These are phyloP conservation scores for Nidularia pulvinata DNA, from an alignment of 768 basidiomycete genomes.

Conservation along the genomic window DNA sequence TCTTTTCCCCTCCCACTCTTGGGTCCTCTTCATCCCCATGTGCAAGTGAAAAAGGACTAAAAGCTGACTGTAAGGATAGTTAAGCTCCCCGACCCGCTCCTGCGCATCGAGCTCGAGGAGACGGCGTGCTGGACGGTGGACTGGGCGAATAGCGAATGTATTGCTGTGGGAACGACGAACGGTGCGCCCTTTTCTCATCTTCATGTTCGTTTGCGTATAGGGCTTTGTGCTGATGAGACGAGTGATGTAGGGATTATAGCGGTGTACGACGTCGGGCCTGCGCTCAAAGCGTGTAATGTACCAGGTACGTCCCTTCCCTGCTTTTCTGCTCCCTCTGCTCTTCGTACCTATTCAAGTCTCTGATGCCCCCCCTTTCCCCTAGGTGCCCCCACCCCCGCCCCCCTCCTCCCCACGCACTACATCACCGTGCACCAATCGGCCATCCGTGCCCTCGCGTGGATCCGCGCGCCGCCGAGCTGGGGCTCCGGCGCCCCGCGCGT, in stretches of 20 bases:
- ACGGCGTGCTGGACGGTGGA: constrained; percentile 81
- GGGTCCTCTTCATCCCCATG: too few relatives aligned
- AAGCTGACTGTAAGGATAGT: constrained; percentile 34
- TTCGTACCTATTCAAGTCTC: too few relatives aligned
- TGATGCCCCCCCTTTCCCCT: too few relatives aligned
- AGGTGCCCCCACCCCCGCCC: constrained; percentile 26
- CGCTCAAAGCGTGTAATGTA: constrained; percentile 29
- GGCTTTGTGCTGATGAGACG: background rate
- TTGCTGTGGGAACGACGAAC: constrained; percentile 85
- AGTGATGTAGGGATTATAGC: constrained; percentile 47
- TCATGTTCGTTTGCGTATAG: too few relatives aligned
- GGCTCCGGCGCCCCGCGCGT: constrained; percentile 42
- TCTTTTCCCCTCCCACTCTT: background rate
- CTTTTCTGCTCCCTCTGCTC: background rate
- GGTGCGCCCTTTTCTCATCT: constrained; percentile 41
- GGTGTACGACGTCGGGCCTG: constrained; percentile 51
- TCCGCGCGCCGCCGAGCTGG: constrained; percentile 60
- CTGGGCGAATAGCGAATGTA: constrained; percentile 84
- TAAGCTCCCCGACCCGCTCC: constrained; percentile 56
- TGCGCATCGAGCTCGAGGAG: constrained; percentile 77
- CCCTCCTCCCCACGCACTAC: constrained; percentile 70
- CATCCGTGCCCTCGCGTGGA: constrained; percentile 75
- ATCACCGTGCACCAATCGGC: constrained; percentile 78
- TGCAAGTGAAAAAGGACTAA: background rate
- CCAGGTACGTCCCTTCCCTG: constrained; percentile 21